Conservation (phyloP, 495 filamentous ascomycete genomes). For the Aspergillus biplanus region DNA sequence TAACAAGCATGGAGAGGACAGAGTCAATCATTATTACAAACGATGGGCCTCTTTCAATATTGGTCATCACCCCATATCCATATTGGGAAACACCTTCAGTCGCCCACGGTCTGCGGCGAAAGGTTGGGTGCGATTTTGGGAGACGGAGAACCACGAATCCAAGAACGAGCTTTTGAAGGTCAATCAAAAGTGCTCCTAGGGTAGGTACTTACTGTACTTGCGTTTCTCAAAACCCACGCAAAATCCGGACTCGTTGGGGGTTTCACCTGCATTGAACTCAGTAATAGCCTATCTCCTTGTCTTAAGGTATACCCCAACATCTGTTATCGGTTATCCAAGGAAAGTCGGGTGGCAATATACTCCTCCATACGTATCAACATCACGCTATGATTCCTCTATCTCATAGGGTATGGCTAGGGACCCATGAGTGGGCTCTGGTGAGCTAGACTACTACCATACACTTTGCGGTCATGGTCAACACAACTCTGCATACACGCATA, state of each 20-base stretch:
- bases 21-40: background rate
- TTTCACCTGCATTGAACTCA: too few relatives aligned
- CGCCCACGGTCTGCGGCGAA: too few relatives aligned
- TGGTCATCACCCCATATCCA: too few relatives aligned
- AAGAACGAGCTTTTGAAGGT: too few relatives aligned
- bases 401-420: constrained; percentile 1
- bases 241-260: too few relatives aligned
- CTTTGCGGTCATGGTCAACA: background rate
- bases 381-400: background rate
- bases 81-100: too few relatives aligned
- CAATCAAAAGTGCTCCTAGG: too few relatives aligned
- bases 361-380: background rate
- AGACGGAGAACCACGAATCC: too few relatives aligned
- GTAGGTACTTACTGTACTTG: too few relatives aligned
- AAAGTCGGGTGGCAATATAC: background rate
- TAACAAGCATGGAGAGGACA: background rate
- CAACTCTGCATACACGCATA: background rate
- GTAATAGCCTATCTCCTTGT: constrained; percentile 1
- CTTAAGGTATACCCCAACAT: background rate
- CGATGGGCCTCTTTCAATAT: too few relatives aligned
- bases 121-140: too few relatives aligned
- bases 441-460: background rate
- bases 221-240: too few relatives aligned
- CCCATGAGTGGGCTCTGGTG: background rate
- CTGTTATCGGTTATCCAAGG: background rate